A percentile compares a stretch with the other conserved stretches of the same genome.
Evolutionary conservation across 805 yeast genomes (phyloP).

Genomic region (Priceomyces haplophilus): DNA sequence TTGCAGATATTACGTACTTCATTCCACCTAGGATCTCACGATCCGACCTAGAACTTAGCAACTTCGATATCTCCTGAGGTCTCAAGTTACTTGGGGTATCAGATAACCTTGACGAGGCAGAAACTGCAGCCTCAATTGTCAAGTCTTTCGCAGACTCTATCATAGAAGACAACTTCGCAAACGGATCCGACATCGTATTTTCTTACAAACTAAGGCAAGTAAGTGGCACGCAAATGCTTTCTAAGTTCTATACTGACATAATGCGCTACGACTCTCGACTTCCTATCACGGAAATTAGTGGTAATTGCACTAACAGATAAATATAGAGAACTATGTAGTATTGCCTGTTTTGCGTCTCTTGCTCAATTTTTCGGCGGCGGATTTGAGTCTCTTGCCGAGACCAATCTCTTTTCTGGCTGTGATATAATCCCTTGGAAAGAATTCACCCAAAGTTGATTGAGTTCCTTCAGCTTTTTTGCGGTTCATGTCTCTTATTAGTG

Average conservation of each 20-base stretch:
- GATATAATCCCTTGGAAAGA: constrained; percentile 59
- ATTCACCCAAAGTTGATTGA: constrained; percentile 63
- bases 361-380: constrained; percentile 52
- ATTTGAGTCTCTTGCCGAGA: constrained; percentile 59
- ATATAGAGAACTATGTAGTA: not conserved
- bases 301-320: not conserved
- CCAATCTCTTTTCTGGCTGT: constrained; percentile 44
- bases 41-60: constrained; percentile 66
- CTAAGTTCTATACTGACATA: not conserved
- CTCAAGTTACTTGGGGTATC: constrained; percentile 60
- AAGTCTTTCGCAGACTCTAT: constrained; percentile 77
- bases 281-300: constrained; percentile 7
- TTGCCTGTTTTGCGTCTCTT: constrained; percentile 12
- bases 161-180: constrained; percentile 63
- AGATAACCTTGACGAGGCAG: constrained; percentile 64
- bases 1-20: constrained; percentile 39
- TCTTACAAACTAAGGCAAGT: not conserved
- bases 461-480: constrained; percentile 50
- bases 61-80: constrained; percentile 62
- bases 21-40: constrained; percentile 45
- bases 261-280: constrained; percentile 4
- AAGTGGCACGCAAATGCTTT: not conserved
- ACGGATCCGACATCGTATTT: constrained; percentile 42
- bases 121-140: constrained; percentile 79
- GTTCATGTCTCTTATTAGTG: constrained; percentile 78